Evolutionary conservation across 2,329 filamentous ascomycete species (phyloP).

Genomic region (Exophiala calicioides): DNA sequence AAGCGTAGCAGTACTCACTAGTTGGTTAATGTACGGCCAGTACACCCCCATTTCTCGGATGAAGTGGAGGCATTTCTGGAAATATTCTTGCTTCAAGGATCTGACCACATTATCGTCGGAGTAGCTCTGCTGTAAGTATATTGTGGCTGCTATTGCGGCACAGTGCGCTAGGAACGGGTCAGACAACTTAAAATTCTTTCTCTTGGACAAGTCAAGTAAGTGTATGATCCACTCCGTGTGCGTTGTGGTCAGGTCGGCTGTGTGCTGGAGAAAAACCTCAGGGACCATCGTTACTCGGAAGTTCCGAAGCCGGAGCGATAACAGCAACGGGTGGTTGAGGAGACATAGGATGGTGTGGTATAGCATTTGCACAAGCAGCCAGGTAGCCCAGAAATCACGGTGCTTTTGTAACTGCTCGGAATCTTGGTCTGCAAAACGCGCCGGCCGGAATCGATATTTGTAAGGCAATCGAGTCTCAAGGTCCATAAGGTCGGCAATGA

Average conservation of each 20-base stretch:
- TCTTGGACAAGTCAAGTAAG: constrained; percentile 51
- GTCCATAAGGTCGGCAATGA: constrained; percentile 54
- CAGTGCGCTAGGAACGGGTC: constrained; percentile 53
- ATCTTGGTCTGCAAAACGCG: constrained; percentile 48
- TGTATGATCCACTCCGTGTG: constrained; percentile 58
- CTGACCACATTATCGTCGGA: constrained; percentile 44
- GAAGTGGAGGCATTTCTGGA: constrained; percentile 49
- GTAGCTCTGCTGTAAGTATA: constrained; percentile 57
- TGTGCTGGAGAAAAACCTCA: constrained; percentile 57
- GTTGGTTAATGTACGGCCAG: constrained; percentile 50
- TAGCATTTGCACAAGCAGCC: constrained; percentile 55
- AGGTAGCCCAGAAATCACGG: constrained; percentile 56
- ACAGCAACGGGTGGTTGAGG: constrained; percentile 56
- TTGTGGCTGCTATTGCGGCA: constrained; percentile 55
- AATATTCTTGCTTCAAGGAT: constrained; percentile 46
- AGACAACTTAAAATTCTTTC: constrained; percentile 49
- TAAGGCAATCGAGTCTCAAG: constrained; percentile 55
- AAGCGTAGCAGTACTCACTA: constrained; percentile 37
- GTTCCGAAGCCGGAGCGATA: constrained; percentile 55
- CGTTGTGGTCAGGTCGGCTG: constrained; percentile 53
- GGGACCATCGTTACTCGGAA: constrained; percentile 53
- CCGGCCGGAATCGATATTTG: constrained; percentile 53
- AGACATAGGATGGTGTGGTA: constrained; percentile 57
- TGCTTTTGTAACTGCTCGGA: constrained; percentile 46
- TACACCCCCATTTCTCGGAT: constrained; percentile 43